Evolutionary conservation across 495 filamentous ascomycete species (phyloP).

Genomic region (Penicillium canescens): DNA sequence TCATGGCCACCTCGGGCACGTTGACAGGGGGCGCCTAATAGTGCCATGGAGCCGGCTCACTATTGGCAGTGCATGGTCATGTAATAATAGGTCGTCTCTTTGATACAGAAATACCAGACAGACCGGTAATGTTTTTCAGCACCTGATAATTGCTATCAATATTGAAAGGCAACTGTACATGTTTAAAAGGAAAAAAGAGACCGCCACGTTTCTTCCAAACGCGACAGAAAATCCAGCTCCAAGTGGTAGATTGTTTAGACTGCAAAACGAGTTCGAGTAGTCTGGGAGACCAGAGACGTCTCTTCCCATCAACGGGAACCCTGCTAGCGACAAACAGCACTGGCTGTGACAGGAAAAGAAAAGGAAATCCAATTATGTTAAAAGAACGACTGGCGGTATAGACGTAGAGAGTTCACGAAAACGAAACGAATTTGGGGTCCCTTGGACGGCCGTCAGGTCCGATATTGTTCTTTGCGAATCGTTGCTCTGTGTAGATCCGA

Average conservation of each 20-base stretch:
- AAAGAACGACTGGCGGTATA: neutral
- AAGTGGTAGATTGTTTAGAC: neutral
- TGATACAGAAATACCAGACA: neutral
- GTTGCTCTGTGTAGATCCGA: constrained; percentile 76
- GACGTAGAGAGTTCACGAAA: constrained; percentile 56
- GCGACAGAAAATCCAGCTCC: constrained; percentile 1
- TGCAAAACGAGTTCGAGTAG: neutral
- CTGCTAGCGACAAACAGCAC: neutral
- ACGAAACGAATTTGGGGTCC: constrained; percentile 94
- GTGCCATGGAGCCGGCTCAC: neutral
- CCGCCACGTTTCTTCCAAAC: neutral
- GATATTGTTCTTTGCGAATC: constrained; percentile 84
- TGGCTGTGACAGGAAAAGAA: neutral
- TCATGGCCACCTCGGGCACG: neutral
- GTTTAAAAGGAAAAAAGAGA: neutral
- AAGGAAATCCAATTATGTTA: neutral
- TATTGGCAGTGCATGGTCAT: neutral
- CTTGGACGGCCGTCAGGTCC: constrained; percentile 82
- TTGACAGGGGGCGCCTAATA: neutral
- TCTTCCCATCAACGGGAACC: neutral
- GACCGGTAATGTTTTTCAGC: neutral
- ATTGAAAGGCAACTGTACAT: neutral
- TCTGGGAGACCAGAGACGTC: neutral
- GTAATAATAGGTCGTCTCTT: constrained; percentile 5
- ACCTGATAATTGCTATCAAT: neutral